Evolutionary conservation across 1,139 yeast genomes (phyloP).

Genomic region (Pichia kudriavzevii): DNA sequence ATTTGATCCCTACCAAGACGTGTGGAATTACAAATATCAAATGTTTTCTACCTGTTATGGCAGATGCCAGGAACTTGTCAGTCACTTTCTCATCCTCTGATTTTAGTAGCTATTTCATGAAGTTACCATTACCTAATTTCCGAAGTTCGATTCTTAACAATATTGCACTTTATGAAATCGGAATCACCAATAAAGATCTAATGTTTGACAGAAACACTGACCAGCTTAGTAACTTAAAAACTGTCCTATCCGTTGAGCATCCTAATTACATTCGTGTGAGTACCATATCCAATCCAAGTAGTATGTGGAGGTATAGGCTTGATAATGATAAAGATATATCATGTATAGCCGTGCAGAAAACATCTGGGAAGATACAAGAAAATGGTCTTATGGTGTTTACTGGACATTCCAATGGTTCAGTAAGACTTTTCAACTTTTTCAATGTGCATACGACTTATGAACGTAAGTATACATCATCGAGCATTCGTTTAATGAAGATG

Average conservation of each 20-base stretch:
- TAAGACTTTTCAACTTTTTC: conserved; percentile 17
- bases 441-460: conserved; percentile 9
- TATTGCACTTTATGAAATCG: conserved; percentile 1
- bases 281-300: conserved; percentile 13
- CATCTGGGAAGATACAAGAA: conserved; percentile 4
- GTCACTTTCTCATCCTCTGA: conserved; percentile 19
- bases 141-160: conserved; percentile 6
- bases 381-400: conserved; percentile 10
- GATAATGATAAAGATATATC: conserved; percentile 17
- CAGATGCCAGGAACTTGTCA: conserved; percentile 7
- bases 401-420: conserved; percentile 23
- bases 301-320: conserved; percentile 6
- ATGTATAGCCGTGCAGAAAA: conserved; percentile 5
- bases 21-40: conserved; percentile 19
- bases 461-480: conserved; percentile 7
- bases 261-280: conserved; percentile 15
- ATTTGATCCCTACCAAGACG: conserved; percentile 18
- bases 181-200: conserved; percentile 4
- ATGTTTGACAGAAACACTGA: conserved; percentile 4
- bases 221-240: conserved; percentile 2
- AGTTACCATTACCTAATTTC: conserved; percentile 13
- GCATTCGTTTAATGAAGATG: conserved; percentile 19
- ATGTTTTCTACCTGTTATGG: conserved; percentile 5
- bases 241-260: conserved; percentile 14
- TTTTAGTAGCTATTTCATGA: conserved; percentile 17